Evolutionary conservation across 148 eudicot species (phyloP).

Genomic region (Heliamphora exappendiculata): DNA sequence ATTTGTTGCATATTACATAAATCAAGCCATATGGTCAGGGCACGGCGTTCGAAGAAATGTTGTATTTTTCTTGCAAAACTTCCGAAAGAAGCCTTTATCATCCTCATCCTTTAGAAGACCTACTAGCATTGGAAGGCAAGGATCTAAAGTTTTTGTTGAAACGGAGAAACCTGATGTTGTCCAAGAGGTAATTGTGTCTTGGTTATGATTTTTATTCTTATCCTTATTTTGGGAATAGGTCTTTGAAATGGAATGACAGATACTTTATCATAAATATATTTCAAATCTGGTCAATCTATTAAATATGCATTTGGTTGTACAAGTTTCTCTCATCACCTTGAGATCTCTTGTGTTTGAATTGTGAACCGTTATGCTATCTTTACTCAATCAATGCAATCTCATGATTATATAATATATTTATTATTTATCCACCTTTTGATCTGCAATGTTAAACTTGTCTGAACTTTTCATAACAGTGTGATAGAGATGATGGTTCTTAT

Average conservation of each 20-base stretch:
- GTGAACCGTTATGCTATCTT: background rate
- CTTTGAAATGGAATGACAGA: background rate
- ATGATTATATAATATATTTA: background rate
- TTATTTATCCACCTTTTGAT: background rate
- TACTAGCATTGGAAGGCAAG: constrained; percentile 49
- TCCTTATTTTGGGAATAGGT: background rate
- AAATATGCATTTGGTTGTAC: background rate
- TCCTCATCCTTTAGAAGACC: constrained; percentile 33
- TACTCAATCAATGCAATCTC: background rate
- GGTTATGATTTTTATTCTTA: background rate
- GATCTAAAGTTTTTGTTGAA: constrained; percentile 61
- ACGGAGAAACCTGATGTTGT: constrained; percentile 82
- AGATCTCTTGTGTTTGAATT: constrained; percentile 1
- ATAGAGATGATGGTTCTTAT: background rate
- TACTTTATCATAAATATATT: background rate
- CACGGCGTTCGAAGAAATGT: constrained; percentile 51
- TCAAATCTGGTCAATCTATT: background rate
- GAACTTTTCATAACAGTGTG: background rate
- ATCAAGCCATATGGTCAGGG: constrained; percentile 72
- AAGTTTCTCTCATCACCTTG: background rate
- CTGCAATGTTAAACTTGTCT: background rate
- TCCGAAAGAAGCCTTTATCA: constrained; percentile 38
- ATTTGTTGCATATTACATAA: constrained; percentile 56
- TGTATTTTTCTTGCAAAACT: constrained; percentile 39
- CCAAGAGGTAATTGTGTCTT: constrained; percentile 58